Percentiles rank a stretch among this genome's conserved stretches.
Conservation (phyloP, 441 rosid species). For the Brassica balearica region DNA sequence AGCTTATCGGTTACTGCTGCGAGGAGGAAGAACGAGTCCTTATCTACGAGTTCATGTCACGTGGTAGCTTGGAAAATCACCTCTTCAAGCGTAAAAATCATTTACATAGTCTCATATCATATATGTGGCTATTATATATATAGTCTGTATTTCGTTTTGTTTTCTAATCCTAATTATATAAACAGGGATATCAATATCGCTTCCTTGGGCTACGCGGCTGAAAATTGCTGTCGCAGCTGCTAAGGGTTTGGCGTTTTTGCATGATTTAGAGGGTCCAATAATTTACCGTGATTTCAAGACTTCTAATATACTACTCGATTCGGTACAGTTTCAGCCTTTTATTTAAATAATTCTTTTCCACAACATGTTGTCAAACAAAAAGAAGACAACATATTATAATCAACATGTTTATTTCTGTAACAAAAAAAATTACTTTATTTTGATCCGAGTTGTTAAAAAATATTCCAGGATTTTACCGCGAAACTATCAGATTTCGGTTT, state of each 20-base stretch:
- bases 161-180: no score
- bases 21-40: constrained; percentile 73
- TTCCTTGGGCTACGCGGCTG: constrained; percentile 78
- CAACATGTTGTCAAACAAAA: neutral
- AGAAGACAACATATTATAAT: neutral
- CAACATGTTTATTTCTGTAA: neutral
- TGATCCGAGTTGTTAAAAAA: neutral
- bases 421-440: neutral
- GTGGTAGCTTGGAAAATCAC: constrained; percentile 74
- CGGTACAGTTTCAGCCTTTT: constrained; percentile 43
- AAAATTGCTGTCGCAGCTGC: constrained; percentile 73
- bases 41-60: constrained; percentile 73
- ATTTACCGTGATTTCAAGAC: constrained; percentile 83
- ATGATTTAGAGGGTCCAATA: constrained; percentile 68
- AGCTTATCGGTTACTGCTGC: constrained; percentile 69
- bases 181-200: constrained; percentile 68
- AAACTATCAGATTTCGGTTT: constrained; percentile 77
- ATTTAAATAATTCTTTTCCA: neutral
- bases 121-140: neutral
- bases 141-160: neutral
- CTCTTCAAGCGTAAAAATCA: constrained; percentile 52
- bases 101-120: no score
- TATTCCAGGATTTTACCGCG: constrained; percentile 60
- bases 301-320: constrained; percentile 68
- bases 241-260: constrained; percentile 73